Evolutionary conservation across 1,284 basidiomycete genomes (phyloP), one percentile per base, ranked within the genome.

Genomic region (Termitomyces sp.): DNA sequence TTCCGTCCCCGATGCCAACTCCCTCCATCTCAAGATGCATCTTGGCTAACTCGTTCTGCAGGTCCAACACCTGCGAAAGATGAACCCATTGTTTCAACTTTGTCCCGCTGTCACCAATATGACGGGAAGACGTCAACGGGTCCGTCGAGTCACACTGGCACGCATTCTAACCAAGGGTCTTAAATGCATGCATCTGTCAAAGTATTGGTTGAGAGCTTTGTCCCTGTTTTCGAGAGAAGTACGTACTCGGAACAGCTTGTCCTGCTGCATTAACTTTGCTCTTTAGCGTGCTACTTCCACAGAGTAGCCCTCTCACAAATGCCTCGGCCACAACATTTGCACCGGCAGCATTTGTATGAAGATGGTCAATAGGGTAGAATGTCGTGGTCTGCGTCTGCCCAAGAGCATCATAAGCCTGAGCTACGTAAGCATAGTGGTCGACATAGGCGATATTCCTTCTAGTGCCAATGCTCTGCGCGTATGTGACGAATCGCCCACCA

Each of bases 1-100:
- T 68, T 24, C 64, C 54, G 53, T 71, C 64, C 39, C 66, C 61
- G 24, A 60, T 58, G 11, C 81, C 80, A 33, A 84, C 74, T 35
- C 77, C 77, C 64, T 90, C 87, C 84, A 89, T 86, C 37, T 83
- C 78, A 16, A 83, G 68, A 63, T 89, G 87, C 76, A 86, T 79
- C 54, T 69, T 72, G 5, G 87, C 83, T 34, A 89, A 80, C 57
- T 86, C 79, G 50, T 77, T 80, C 64, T 90, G 86, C 26, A 89
- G 67, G 42, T 83, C 80, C 56, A 86, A 65, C 18, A 89, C 82
- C 44, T 74, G 74, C 14, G 79, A 79, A 11, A 89, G 75, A 55
- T 84, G 80, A 0, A 75, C 64, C 87, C 87, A 90, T 37, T 87
- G 68, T 41, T 72, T 74, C 42, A 81, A 79, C 55, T 78, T 76